A percentile compares a stretch with the other conserved stretches of the same genome.
These are phyloP conservation scores for Umbelopsis sp. DNA, from an alignment of 192 early-diverging fungal genomes.

Conservation along the genomic window DNA sequence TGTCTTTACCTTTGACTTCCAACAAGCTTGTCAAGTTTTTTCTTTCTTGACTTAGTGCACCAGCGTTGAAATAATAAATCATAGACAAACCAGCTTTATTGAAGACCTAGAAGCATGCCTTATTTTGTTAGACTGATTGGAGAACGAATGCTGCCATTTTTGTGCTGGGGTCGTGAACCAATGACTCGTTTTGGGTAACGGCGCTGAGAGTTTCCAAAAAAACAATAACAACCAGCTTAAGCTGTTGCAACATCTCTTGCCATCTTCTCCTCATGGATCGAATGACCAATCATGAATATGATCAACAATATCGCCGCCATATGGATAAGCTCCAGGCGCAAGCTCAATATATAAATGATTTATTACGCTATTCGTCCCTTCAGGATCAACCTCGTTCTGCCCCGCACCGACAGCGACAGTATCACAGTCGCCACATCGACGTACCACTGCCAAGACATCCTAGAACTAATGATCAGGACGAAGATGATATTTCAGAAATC, in stretches of 20 bases:
- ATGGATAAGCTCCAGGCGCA: not conserved
- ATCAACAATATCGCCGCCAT: conserved; percentile 1
- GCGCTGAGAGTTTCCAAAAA: not conserved
- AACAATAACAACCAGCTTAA: not conserved
- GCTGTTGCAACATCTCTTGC: not conserved
- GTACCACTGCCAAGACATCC: conserved; percentile 1
- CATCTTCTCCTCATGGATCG: conserved; percentile 1
- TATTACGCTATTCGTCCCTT: not conserved
- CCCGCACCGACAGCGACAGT: not conserved
- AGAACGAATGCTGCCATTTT: not conserved
- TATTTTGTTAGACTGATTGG: too few species aligned
- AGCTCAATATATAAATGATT: conserved; percentile 11
- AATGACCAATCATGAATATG: conserved; percentile 18
- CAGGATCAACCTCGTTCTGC: not conserved
- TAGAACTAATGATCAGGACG: not conserved
- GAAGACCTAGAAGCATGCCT: too few species aligned
- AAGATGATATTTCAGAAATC: not conserved
- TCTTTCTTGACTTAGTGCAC: too few species aligned
- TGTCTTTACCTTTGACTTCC: too few species aligned
- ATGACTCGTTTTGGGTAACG: not conserved
- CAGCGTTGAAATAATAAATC: too few species aligned
- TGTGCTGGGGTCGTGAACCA: not conserved
- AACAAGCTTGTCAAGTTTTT: too few species aligned
- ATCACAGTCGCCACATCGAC: not conserved
- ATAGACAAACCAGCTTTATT: too few species aligned